Base-by-base conservation (phyloP, 108 stramenopile species). In the Cyclostephanos invisitatus region DNA sequence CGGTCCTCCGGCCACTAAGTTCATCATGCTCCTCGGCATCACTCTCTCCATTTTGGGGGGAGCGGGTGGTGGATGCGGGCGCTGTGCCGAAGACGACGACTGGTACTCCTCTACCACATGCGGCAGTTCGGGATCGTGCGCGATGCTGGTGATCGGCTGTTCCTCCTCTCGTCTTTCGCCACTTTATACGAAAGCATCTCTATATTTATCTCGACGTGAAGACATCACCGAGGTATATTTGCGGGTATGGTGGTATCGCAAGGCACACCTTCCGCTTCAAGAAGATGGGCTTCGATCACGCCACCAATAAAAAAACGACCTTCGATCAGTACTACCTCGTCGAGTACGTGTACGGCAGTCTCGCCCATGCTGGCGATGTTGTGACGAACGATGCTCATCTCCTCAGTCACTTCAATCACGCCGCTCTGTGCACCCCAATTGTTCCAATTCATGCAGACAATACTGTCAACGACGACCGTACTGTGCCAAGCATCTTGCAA, bases 301-400 rank as follows among this genome's bases (percentile, higher is more conserved):
- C 54, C 18, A 29, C 54, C 7, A 14, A 47, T 22, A 64, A 70
- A 49, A 47, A 64, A 12, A 68, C 63, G n/a, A 62, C 44, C n/a
- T 76, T 76, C 46, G 62, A 76, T 54, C 56, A 75, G 21, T 62
- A 48, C 74, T 68, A 62, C 49, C n/a, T 68, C 15, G 12, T 68
- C 2, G 44, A 75, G 29, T 76, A 76, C 59, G 62, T 70, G 28
- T 76, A 40, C 32, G 68, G 56, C 46, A 32, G 61, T 15, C 46
- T 76, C 12, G 42, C 61, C 9, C 38, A 64, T 7, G 29, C 29
- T 51, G 68, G 75, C 38, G 40, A 50, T 24, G 55, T 62, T 3
- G 62, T 44, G 21, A 70, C 59, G 51, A 61, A 11, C 36, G 55
- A 64, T 5, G 40, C 40, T 22, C 75, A 76, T 27, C 69, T 76